These are phyloP conservation scores for Malassezia nana DNA, from an alignment of 1,284 basidiomycete species.

Conservation along the genomic window DNA sequence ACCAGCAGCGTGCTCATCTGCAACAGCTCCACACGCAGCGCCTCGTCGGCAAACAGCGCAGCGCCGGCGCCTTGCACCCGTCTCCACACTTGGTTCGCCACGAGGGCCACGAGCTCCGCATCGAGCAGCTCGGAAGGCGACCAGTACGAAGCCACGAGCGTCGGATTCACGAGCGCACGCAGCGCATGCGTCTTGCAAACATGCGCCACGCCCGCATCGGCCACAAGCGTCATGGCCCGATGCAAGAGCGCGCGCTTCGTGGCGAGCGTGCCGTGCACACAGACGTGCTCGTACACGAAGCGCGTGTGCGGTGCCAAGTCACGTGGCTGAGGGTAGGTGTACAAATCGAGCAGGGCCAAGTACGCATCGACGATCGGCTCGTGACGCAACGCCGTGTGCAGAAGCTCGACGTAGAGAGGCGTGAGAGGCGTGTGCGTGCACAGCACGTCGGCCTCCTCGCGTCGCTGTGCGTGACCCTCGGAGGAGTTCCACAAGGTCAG, in stretches of 20 bases:
- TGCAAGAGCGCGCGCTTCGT: slow-evolving; percentile 74
- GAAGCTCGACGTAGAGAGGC: slow-evolving; percentile 63
- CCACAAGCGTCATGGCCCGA: slow-evolving; percentile 77
- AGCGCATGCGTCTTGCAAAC: slow-evolving; percentile 76
- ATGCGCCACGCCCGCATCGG: slow-evolving; percentile 60
- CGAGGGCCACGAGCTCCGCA: slow-evolving; percentile 59
- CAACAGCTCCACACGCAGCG: slow-evolving; percentile 79
- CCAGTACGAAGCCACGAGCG: slow-evolving; percentile 64
- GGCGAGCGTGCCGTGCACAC: slow-evolving; percentile 53
- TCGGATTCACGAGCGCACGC: slow-evolving; percentile 79
- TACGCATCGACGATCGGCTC: slow-evolving; percentile 72
- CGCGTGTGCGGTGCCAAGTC: slow-evolving; percentile 72
- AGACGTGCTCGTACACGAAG: slow-evolving; percentile 80
- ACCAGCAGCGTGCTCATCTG: slow-evolving; percentile 84
- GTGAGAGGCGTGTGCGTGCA: slow-evolving; percentile 22
- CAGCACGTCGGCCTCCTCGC: slow-evolving; percentile 28
- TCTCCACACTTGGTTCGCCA: slow-evolving; percentile 71
- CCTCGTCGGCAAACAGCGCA: slow-evolving; percentile 59
- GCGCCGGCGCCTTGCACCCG: slow-evolving; percentile 56
- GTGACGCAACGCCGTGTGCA: slow-evolving; percentile 51
- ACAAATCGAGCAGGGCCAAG: slow-evolving; percentile 76
- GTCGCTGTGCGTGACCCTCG: slow-evolving; percentile 25
- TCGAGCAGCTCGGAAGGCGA: slow-evolving; percentile 52
- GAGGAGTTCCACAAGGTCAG: slow-evolving; percentile 48
- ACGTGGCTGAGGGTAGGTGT: slow-evolving; percentile 65